phyloP scores from a whole-genome alignment of 306 rosid genomes.

The Cicer bijugum region DNA sequence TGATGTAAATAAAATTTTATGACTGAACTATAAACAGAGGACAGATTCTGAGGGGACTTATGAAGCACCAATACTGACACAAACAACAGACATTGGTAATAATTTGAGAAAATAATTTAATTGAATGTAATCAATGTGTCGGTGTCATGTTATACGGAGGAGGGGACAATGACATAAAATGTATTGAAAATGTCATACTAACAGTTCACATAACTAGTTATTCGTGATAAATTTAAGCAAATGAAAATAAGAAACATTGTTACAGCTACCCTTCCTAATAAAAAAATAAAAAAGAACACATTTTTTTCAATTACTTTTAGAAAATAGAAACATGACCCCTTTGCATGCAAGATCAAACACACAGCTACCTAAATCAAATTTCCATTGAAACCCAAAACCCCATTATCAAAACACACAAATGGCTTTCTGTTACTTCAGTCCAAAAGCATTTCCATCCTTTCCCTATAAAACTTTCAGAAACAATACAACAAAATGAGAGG shows the following conservation, averaged over 20 bases:
- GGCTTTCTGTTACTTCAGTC: not conserved
- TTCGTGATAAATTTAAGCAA: not conserved
- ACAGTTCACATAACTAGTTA: slow-evolving; percentile 16
- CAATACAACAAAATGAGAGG: not conserved
- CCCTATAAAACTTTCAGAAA: not conserved
- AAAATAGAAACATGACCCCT: slow-evolving; percentile 38
- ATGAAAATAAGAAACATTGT: not conserved
- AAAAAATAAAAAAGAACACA: not conserved
- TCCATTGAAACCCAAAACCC: slow-evolving; percentile 51
- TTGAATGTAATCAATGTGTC: too few species aligned
- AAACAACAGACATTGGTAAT: too few species aligned
- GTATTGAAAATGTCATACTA: slow-evolving; percentile 5
- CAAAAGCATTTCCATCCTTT: slow-evolving; percentile 1
- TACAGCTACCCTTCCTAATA: slow-evolving; percentile 20
- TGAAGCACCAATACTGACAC: too few species aligned
- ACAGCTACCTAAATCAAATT: slow-evolving; percentile 14
- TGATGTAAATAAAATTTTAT: not conserved
- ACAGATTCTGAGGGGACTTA: not conserved
- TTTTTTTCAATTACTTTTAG: slow-evolving; percentile 7
- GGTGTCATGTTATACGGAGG: too few species aligned
- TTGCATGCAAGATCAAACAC: slow-evolving; percentile 55
- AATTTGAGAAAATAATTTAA: too few species aligned
- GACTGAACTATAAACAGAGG: slow-evolving; percentile 17
- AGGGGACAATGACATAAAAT: not conserved
- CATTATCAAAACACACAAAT: slow-evolving; percentile 37